Percentiles rank a stretch among this genome's conserved stretches.
Conservation (phyloP, 2,329 filamentous ascomycete species). For the Pseudogymnoascus sp. region DNA sequence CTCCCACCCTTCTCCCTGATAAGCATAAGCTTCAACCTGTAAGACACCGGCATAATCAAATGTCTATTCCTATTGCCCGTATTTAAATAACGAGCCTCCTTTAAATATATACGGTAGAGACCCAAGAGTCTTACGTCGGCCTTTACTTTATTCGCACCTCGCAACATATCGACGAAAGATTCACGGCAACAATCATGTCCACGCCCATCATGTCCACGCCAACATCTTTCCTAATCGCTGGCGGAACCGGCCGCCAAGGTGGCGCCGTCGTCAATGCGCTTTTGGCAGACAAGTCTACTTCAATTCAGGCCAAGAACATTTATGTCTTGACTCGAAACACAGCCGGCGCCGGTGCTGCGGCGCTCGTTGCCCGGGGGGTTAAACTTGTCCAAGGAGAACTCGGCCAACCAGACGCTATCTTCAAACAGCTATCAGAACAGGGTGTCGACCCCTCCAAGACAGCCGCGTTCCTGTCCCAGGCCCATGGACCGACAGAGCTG, state of each 20-base stretch:
- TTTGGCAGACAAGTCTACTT: slow-evolving; percentile 22
- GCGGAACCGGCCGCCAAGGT: slow-evolving; percentile 42
- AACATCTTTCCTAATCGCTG: slow-evolving; percentile 31
- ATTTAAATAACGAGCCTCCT: not conserved
- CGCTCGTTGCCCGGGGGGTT: slow-evolving; percentile 39
- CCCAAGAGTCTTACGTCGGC: not conserved
- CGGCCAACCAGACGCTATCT: slow-evolving; percentile 41
- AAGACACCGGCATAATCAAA: not conserved
- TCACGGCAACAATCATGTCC: not conserved
- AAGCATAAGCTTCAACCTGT: not conserved
- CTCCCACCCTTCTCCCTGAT: not conserved
- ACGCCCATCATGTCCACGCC: not conserved
- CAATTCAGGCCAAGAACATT: slow-evolving; percentile 34
- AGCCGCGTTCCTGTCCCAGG: slow-evolving; percentile 28
- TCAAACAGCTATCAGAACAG: slow-evolving; percentile 32
- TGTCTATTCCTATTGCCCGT: not conserved
- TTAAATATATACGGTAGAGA: not conserved
- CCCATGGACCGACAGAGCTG: slow-evolving; percentile 32
- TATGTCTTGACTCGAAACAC: slow-evolving; percentile 51
- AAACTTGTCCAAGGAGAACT: slow-evolving; percentile 49
- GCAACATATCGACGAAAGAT: not conserved
- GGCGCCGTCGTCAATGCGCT: slow-evolving; percentile 36
- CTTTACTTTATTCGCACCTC: not conserved
- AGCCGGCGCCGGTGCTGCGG: slow-evolving; percentile 37
- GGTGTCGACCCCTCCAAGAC: slow-evolving; percentile 47